Evolutionary conservation across 371 early-diverging fungal species (phyloP).

Genomic region (Syncephalastrum sp.): DNA sequence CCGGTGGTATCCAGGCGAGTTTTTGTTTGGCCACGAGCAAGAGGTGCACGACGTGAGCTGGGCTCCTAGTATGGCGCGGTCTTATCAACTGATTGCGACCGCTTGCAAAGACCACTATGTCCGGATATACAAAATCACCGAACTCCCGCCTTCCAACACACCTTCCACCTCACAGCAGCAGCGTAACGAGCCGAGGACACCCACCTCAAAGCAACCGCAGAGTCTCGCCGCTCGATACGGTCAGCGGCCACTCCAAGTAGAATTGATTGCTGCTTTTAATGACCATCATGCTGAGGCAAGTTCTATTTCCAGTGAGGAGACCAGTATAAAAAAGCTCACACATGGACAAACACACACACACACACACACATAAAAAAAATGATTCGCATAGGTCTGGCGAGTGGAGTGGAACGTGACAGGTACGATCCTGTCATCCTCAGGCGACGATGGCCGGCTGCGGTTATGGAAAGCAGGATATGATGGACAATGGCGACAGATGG

Average conservation of each 20-base stretch:
- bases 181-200: constrained; percentile 5
- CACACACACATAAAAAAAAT: no score
- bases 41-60: constrained; percentile 82
- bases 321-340: constrained; percentile 12
- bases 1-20: constrained; percentile 69
- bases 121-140: constrained; percentile 80
- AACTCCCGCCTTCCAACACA: constrained; percentile 25
- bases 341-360: constrained; percentile 8
- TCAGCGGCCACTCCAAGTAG: constrained; percentile 46
- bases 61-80: constrained; percentile 87
- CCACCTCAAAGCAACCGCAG: constrained; percentile 13
- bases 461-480: constrained; percentile 79
- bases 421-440: constrained; percentile 84
- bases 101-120: constrained; percentile 85
- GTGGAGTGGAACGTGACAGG: constrained; percentile 95
- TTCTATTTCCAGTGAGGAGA: constrained; percentile 2
- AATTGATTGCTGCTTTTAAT: constrained; percentile 59
- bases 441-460: constrained; percentile 90
- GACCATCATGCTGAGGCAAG: constrained; percentile 72
- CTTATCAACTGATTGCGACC: constrained; percentile 91
- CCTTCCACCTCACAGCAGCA: constrained; percentile 12
- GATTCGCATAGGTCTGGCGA: constrained; percentile 68
- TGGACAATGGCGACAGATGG: constrained; percentile 72
- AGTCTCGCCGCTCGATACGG: constrained; percentile 7
- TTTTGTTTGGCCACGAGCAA: constrained; percentile 67